A percentile compares a stretch with the other conserved stretches of the same genome.
Conservation (phyloP, 2,329 filamentous ascomycete genomes). For the Dactylonectria estremocensis region DNA sequence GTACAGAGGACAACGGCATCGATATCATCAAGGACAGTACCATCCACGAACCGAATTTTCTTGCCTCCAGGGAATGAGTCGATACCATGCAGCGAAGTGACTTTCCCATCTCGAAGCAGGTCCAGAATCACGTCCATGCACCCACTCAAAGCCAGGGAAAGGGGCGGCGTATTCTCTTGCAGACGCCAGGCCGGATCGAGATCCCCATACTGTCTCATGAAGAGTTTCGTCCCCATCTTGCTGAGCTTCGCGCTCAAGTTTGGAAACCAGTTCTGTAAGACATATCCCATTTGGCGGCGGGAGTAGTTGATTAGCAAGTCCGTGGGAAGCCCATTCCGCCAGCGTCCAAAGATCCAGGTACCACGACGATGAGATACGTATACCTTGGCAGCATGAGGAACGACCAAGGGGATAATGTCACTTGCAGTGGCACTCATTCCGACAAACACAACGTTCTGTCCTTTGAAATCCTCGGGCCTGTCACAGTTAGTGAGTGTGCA, state of each 20-base stretch:
- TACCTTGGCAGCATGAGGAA: slow-evolving; percentile 43
- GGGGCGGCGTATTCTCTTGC: slow-evolving; percentile 37
- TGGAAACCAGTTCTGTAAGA: slow-evolving; percentile 39
- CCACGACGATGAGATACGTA: slow-evolving; percentile 59
- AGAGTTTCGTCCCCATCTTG: slow-evolving; percentile 6
- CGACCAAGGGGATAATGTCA: neutral
- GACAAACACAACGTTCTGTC: slow-evolving; percentile 19
- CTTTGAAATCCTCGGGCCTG: slow-evolving; percentile 17
- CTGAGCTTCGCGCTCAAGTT: slow-evolving; percentile 3
- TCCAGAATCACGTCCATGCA: slow-evolving; percentile 37
- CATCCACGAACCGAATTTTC: slow-evolving; percentile 46
- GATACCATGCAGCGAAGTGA: slow-evolving; percentile 49
- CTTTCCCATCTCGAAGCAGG: slow-evolving; percentile 45
- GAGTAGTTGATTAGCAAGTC: slow-evolving; percentile 20
- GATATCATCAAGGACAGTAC: slow-evolving; percentile 44
- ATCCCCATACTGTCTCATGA: slow-evolving; percentile 29
- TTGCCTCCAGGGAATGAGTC: slow-evolving; percentile 42
- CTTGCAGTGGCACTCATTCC: slow-evolving; percentile 17
- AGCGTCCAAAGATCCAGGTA: slow-evolving; percentile 51
- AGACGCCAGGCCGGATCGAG: slow-evolving; percentile 52
- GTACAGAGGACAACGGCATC: slow-evolving; percentile 50
- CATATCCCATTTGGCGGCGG: slow-evolving; percentile 45
- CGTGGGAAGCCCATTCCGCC: slow-evolving; percentile 45
- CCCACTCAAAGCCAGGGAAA: slow-evolving; percentile 47
- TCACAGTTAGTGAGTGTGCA: neutral